Conservation (phyloP, 2,329 filamentous ascomycete genomes). For the Emmonsia crescens region DNA sequence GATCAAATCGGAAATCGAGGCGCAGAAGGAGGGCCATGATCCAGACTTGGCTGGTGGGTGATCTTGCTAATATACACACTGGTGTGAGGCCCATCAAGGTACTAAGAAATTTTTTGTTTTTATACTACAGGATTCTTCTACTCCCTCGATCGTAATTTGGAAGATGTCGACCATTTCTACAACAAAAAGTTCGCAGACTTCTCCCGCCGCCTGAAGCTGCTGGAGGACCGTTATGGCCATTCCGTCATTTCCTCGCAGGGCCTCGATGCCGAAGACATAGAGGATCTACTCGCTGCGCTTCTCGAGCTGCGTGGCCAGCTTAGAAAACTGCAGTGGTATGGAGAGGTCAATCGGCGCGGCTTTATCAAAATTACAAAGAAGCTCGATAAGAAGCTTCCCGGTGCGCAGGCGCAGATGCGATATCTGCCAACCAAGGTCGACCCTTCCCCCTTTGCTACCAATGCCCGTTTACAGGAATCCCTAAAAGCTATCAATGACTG, state of each 20-base stretch:
- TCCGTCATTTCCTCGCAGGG: slow-evolving; percentile 57
- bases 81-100: neutral
- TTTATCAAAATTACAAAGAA: slow-evolving; percentile 99
- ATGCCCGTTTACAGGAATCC: slow-evolving; percentile 45
- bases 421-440: slow-evolving; percentile 90
- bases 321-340: slow-evolving; percentile 93
- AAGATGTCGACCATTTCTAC: slow-evolving; percentile 94
- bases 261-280: slow-evolving; percentile 77
- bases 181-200: slow-evolving; percentile 88
- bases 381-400: slow-evolving; percentile 83
- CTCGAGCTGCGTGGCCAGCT: slow-evolving; percentile 79
- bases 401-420: slow-evolving; percentile 63
- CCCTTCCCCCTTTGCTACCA: slow-evolving; percentile 75
- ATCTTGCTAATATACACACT: neutral
- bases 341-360: slow-evolving; percentile 86
- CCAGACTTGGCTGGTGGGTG: slow-evolving; percentile 82
- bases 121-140: slow-evolving; percentile 76
- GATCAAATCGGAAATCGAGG: slow-evolving; percentile 65
- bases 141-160: slow-evolving; percentile 88
- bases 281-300: slow-evolving; percentile 82
- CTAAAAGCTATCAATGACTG: slow-evolving; percentile 75
- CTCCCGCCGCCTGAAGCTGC: slow-evolving; percentile 68
- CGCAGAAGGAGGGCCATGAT: slow-evolving; percentile 57
- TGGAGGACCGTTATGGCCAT: slow-evolving; percentile 79
- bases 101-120: neutral